Conservation (phyloP, 2,329 filamentous ascomycete species). For the Drechslera avenae region DNA sequence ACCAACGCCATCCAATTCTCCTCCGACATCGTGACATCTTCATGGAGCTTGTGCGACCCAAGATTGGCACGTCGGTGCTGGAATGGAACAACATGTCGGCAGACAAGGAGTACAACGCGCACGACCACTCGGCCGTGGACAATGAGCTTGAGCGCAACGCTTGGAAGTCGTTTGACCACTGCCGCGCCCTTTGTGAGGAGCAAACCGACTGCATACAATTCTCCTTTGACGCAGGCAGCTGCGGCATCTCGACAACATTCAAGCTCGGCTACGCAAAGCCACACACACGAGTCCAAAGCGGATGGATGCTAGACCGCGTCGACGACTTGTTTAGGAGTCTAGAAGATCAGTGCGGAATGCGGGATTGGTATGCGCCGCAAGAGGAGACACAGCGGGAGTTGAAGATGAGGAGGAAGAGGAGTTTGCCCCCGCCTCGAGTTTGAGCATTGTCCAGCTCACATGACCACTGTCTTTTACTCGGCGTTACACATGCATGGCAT, state of each 20-base stretch:
- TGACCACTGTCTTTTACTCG: too few species aligned
- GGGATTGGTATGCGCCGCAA: constrained; percentile 43
- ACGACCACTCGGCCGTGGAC: constrained; percentile 30
- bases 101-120: constrained; percentile 44
- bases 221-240: constrained; percentile 41
- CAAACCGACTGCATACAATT: constrained; percentile 44
- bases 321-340: constrained; percentile 40
- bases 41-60: constrained; percentile 39
- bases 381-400: constrained; percentile 22
- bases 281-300: constrained; percentile 32
- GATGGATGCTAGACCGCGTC: constrained; percentile 47
- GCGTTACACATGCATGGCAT: too few species aligned
- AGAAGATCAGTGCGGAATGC: constrained; percentile 39
- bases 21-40: constrained; percentile 48
- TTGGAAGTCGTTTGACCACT: constrained; percentile 45
- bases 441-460: too few species aligned
- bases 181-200: constrained; percentile 42
- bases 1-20: constrained; percentile 39
- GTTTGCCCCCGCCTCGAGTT: too few species aligned
- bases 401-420: constrained; percentile 23
- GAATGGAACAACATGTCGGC: constrained; percentile 47
- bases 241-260: constrained; percentile 38
- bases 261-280: constrained; percentile 41
- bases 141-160: constrained; percentile 39
- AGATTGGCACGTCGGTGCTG: constrained; percentile 28